Conservation (phyloP, 2,329 filamentous ascomycete species). For the Calonectria multiphialidica region DNA sequence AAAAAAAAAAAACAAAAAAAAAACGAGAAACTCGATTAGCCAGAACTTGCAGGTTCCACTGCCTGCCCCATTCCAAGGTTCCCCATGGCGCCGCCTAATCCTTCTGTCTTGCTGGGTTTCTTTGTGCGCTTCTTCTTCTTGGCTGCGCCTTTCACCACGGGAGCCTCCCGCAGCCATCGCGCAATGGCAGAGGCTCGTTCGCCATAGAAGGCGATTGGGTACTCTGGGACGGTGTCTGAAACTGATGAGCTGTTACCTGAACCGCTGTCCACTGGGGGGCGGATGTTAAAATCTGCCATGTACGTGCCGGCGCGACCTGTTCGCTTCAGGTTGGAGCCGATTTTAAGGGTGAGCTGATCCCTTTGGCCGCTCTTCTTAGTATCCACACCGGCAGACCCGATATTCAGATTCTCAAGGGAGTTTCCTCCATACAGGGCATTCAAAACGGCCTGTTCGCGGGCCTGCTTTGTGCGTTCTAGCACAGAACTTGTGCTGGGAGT, state of each 20-base stretch:
- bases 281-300: no score
- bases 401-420: not conserved
- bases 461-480: slow-evolving; percentile 68
- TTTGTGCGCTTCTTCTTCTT: slow-evolving; percentile 54
- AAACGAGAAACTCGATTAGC: not conserved
- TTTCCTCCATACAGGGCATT: slow-evolving; percentile 71
- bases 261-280: not conserved
- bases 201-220: slow-evolving; percentile 69
- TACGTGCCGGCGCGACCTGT: not conserved
- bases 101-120: slow-evolving; percentile 31
- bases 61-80: slow-evolving; percentile 25
- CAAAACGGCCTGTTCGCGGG: slow-evolving; percentile 74
- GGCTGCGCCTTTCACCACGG: slow-evolving; percentile 51
- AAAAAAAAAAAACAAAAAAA: no score
- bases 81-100: slow-evolving; percentile 22
- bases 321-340: not conserved
- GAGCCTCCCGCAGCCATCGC: slow-evolving; percentile 75
- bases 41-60: not conserved
- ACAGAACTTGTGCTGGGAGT: slow-evolving; percentile 46
- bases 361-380: not conserved
- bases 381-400: not conserved
- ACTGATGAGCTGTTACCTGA: slow-evolving; percentile 49
- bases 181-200: slow-evolving; percentile 77
- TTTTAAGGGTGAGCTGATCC: not conserved
- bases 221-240: slow-evolving; percentile 53